Evolutionary conservation across 2,329 filamentous ascomycete species (phyloP).

Genomic region (Ceratocystis eucalypticola): DNA sequence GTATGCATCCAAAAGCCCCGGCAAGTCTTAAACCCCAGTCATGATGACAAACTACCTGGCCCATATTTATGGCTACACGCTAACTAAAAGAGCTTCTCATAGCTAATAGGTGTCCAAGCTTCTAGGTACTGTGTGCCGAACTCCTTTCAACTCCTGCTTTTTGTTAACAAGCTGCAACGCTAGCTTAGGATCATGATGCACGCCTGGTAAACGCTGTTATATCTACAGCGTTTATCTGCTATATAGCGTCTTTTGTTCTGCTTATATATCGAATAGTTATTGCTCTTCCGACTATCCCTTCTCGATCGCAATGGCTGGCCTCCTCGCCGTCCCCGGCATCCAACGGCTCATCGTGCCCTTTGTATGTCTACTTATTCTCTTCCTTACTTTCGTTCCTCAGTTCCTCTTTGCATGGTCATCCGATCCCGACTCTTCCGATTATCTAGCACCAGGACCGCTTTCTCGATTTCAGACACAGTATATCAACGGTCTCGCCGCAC

Average conservation of each 20-base stretch:
- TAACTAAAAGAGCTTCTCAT: neutral
- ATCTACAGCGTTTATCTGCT: neutral
- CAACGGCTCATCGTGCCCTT: conserved; percentile 52
- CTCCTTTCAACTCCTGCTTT: neutral
- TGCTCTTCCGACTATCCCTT: neutral
- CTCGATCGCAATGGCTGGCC: conserved; percentile 29
- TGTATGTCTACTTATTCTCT: conserved; percentile 51
- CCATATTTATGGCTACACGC: neutral
- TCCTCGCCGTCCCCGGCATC: conserved; percentile 32
- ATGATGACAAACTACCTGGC: neutral
- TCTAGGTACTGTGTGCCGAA: neutral
- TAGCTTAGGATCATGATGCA: neutral
- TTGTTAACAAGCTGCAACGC: neutral
- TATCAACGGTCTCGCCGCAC: conserved; percentile 53
- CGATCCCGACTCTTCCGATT: conserved; percentile 30
- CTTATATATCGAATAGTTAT: neutral
- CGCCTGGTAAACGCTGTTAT: neutral
- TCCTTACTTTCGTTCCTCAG: conserved; percentile 61
- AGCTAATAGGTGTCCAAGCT: conserved; percentile 1
- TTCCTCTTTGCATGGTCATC: conserved; percentile 44
- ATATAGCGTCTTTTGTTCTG: neutral
- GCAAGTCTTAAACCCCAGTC: neutral
- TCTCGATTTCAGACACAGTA: conserved; percentile 40
- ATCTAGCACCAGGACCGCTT: conserved; percentile 48
- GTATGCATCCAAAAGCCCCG: no score